These are phyloP conservation scores for Cercospora janseana DNA, from an alignment of 2,329 filamentous ascomycete species.

Conservation along the genomic window DNA sequence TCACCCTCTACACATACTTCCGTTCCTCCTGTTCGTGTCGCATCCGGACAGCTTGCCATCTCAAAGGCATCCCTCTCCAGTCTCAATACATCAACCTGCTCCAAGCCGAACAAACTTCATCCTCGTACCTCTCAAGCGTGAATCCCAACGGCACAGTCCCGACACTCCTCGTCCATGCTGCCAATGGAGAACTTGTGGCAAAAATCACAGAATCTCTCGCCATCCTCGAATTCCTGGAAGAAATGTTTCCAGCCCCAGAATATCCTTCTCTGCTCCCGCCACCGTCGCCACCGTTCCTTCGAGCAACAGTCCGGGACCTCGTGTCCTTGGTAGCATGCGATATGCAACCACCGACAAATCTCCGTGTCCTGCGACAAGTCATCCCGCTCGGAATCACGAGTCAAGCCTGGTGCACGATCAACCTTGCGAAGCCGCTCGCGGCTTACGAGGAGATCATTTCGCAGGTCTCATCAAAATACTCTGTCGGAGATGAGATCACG, in stretches of 20 bases:
- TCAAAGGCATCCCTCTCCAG: conserved; percentile 4
- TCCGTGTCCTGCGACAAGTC: conserved; percentile 53
- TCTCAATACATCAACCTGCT: neutral
- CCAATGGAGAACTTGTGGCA: neutral
- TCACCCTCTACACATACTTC: conserved; percentile 15
- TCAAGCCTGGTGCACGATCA: neutral
- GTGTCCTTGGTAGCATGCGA: conserved; percentile 57
- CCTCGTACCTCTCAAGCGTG: neutral
- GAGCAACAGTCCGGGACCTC: conserved; percentile 56
- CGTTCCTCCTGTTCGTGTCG: conserved; percentile 16
- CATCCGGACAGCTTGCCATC: conserved; percentile 11
- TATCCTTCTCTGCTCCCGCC: conserved; percentile 51
- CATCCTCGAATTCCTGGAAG: conserved; percentile 62
- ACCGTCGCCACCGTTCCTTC: conserved; percentile 45
- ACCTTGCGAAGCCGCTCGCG: neutral
- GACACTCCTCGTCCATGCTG: neutral
- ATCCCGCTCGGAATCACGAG: conserved; percentile 40
- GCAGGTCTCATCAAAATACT: conserved; percentile 4
- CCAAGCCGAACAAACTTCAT: neutral
- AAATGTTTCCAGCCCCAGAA: conserved; percentile 45
- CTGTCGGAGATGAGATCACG: conserved; percentile 4
- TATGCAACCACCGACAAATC: conserved; percentile 60
- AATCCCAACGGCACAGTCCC: conserved; percentile 14
- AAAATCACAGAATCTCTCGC: conserved; percentile 52
- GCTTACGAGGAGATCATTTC: neutral